Evolutionary conservation across 2,329 filamentous ascomycete species (phyloP), one percentile per base, ranked within the genome.

Genomic region (Aureobasidium sp.): DNA sequence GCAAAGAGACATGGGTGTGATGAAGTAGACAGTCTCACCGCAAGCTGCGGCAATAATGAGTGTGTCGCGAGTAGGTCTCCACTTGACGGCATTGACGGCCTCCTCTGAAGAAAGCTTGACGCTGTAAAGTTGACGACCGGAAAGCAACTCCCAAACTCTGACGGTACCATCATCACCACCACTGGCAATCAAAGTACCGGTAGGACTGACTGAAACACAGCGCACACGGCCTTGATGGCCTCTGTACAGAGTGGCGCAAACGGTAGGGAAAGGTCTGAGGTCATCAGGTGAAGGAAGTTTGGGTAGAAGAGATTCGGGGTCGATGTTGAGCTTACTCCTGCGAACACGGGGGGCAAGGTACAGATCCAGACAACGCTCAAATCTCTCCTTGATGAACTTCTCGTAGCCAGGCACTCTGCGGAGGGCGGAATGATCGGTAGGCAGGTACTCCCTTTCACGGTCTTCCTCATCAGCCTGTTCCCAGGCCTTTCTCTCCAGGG

Each of bases 161-260:
- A 96, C 88, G 25, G 88, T 94, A 36, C 94, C 93, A 74, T 99
- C 95, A 68, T 97, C 92, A 51, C 94, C 94, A 69, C 93, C 94
- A 67, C 88, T 96, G 2, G 94, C 94, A 62, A 97, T 78, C 81
- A 87, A 97, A 63, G 87, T 81, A 45, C 94, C 91, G 44, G 86
- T 86, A 2, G 94, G 91, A 72, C 96, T 93, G 65, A 97, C 85
- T 8, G 90, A 82, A 14, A 96, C 82, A 53, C 88, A 89, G 57
- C 94, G 86, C 39, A 99, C 92, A 60, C 91, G 86, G 16, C 93
- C 93, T 65, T 91, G 85, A 70, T 99, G 94, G 11, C 93, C 93
- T 65, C 85, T 81, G 79, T 94, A 97, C 13, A 96, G 82, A 6
- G 91, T 90, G 48, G 92, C 89, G 68, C 90, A 93, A 9, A 90